phyloP scores from a whole-genome alignment of 495 filamentous ascomycete species.

The Bryoglossum gracile region DNA sequence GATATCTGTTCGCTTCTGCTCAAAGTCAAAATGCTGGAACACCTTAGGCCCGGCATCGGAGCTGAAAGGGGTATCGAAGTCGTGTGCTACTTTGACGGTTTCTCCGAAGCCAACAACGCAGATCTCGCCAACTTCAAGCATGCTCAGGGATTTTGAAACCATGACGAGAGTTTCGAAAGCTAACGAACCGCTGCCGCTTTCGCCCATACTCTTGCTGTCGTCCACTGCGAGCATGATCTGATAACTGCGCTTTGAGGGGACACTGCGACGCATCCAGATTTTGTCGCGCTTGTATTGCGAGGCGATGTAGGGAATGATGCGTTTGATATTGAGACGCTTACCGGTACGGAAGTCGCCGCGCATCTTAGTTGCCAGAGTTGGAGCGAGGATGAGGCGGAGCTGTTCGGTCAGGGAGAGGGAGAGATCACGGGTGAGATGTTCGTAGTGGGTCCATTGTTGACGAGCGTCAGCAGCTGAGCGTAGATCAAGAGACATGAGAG shows the following conservation, averaged over 20 bases:
- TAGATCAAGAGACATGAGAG: conserved; percentile 29
- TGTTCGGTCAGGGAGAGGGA: conserved; percentile 86
- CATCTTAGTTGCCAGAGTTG: conserved; percentile 91
- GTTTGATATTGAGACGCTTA: conserved; percentile 96
- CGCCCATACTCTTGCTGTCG: conserved; percentile 87
- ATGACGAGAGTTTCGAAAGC: conserved; percentile 91
- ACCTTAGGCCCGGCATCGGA: conserved; percentile 74
- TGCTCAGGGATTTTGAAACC: conserved; percentile 71
- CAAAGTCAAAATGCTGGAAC: conserved; percentile 79
- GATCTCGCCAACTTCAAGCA: conserved; percentile 90
- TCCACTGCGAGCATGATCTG: conserved; percentile 97
- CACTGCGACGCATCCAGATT: conserved; percentile 95
- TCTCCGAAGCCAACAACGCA: conserved; percentile 86
- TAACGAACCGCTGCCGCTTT: conserved; percentile 57
- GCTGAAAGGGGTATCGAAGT: conserved; percentile 76
- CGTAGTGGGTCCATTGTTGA: conserved; percentile 77
- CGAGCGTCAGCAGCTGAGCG: conserved; percentile 52
- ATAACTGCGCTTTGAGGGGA: conserved; percentile 87
- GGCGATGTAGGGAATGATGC: conserved; percentile 98
- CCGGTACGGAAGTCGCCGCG: conserved; percentile 96
- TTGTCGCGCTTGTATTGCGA: conserved; percentile 97
- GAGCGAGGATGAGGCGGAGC: conserved; percentile 88
- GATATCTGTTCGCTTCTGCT: conserved; percentile 79
- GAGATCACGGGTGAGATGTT: conserved; percentile 72
- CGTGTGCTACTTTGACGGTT: conserved; percentile 78